Evolutionary conservation across 164 flowering plant genomes (phyloP).

Genomic region (Cinnamomum micranthum): DNA sequence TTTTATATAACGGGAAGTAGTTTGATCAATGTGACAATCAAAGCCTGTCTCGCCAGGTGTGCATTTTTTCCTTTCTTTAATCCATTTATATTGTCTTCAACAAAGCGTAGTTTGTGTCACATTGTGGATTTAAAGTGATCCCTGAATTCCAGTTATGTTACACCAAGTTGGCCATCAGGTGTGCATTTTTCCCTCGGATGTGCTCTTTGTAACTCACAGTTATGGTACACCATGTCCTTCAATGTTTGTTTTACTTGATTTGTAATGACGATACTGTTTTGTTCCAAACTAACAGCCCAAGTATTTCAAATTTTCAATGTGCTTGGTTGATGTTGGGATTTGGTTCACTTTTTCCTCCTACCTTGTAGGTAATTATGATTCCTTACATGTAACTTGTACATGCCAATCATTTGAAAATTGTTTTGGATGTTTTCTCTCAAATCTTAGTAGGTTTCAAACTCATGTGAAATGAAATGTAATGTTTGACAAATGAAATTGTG

Average conservation of each 20-base stretch:
- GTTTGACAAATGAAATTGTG: too few species aligned
- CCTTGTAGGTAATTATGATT: background rate
- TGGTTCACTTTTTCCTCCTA: background rate
- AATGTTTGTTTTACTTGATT: background rate
- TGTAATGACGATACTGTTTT: background rate
- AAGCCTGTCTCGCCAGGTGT: slow-evolving; percentile 89
- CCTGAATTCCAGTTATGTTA: too few species aligned
- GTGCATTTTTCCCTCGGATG: slow-evolving; percentile 48
- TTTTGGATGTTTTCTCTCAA: background rate
- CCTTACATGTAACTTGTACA: background rate
- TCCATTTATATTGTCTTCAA: too few species aligned
- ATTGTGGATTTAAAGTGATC: too few species aligned
- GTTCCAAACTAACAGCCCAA: background rate
- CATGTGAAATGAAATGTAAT: too few species aligned
- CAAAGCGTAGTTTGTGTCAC: too few species aligned
- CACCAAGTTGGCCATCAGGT: too few species aligned
- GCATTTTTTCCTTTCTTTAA: background rate
- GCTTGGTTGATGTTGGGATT: background rate
- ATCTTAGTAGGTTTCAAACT: too few species aligned
- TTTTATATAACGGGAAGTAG: slow-evolving; percentile 92
- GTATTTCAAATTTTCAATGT: background rate
- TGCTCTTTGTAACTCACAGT: slow-evolving; percentile 15
- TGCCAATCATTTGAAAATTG: background rate
- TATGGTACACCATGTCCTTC: background rate
- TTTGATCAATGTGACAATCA: slow-evolving; percentile 94